Evolutionary conservation across 257 asterid genomes (phyloP).

Genomic region (Prunella vulgaris): DNA sequence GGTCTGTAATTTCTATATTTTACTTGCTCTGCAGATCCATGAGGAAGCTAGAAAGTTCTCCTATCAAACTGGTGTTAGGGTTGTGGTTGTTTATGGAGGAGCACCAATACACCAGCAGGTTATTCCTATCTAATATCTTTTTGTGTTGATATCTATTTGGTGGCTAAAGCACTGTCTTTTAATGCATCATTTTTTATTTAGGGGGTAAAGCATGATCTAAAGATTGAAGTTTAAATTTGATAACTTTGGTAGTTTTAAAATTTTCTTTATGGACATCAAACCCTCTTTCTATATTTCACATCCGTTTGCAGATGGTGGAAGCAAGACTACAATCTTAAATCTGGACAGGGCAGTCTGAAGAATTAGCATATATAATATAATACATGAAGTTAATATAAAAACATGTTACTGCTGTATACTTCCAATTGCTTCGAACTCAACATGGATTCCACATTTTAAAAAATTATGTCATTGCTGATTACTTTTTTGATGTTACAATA

Average conservation of each 20-base stretch:
- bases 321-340: too few species aligned
- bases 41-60: constrained; percentile 79
- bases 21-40: constrained; percentile 56
- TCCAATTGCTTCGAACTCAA: background rate
- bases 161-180: background rate
- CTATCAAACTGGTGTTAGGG: constrained; percentile 71
- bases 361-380: background rate
- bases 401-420: background rate
- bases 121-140: background rate
- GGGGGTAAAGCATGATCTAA: background rate
- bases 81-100: constrained; percentile 79
- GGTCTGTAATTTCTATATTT: constrained; percentile 10
- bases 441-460: background rate
- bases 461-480: background rate
- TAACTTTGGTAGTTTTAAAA: background rate
- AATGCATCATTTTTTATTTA: background rate
- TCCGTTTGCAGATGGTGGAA: background rate
- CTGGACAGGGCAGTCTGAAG: background rate
- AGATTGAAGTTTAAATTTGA: background rate
- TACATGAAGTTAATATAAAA: background rate
- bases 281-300: background rate
- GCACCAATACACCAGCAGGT: constrained; percentile 84
- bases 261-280: background rate
- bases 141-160: background rate
- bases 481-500: background rate